These are phyloP conservation scores for Cichorium intybus DNA, from an alignment of 140 eudicot genomes.

Conservation along the genomic window DNA sequence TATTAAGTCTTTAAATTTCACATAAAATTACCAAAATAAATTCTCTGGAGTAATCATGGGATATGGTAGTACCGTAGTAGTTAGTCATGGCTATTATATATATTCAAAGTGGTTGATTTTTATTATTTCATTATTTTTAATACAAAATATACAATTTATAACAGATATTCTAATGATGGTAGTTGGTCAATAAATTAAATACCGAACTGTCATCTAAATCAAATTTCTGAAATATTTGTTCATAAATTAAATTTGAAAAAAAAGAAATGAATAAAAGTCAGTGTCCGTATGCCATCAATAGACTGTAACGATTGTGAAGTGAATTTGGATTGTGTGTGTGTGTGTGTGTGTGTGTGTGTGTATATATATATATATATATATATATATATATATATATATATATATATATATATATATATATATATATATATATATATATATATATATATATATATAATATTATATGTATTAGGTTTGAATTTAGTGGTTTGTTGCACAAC, in stretches of 20 bases:
- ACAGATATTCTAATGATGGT: neutral
- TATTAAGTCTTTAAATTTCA: neutral
- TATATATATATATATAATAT: neutral
- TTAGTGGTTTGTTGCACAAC: slow-evolving; percentile 13
- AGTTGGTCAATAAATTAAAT: neutral
- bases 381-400: no score
- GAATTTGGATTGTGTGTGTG: neutral
- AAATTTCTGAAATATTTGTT: neutral
- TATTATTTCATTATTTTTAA: neutral
- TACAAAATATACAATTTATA: neutral
- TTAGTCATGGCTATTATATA: slow-evolving; percentile 11
- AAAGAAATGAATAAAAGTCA: neutral
- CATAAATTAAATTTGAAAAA: neutral
- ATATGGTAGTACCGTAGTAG: slow-evolving; percentile 19
- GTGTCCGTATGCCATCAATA: neutral
- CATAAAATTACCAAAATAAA: neutral
- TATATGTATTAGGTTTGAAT: neutral
- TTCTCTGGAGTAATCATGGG: slow-evolving; percentile 18
- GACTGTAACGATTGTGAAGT: neutral
- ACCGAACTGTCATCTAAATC: neutral
- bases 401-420: no score
- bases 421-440: no score
- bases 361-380: no score
- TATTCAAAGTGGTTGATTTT: slow-evolving; percentile 27
- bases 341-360: fast-evolving